Conservation (phyloP, 768 basidiomycete species). For the Candolleomyces aberdarensis region DNA sequence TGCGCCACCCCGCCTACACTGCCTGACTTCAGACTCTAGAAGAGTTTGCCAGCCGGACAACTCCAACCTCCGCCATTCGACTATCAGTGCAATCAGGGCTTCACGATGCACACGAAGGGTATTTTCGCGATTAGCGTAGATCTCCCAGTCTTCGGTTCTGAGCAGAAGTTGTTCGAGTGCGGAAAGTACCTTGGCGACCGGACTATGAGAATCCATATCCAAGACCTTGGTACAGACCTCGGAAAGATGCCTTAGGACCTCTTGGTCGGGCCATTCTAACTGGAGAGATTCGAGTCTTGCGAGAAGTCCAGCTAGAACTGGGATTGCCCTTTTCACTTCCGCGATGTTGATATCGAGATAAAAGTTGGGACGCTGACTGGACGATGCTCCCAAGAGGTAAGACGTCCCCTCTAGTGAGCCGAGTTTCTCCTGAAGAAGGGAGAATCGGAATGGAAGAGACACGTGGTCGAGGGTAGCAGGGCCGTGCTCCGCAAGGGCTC, state of each 20-base stretch:
- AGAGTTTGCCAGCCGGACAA: slow-evolving; percentile 83
- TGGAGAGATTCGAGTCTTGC: slow-evolving; percentile 54
- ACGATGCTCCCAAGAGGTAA: slow-evolving; percentile 1
- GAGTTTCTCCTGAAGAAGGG: slow-evolving; percentile 38
- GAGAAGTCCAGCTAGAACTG: slow-evolving; percentile 48
- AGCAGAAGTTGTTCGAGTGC: slow-evolving; percentile 81
- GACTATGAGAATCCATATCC: slow-evolving; percentile 55
- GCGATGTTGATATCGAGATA: slow-evolving; percentile 74
- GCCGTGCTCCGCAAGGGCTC: slow-evolving; percentile 24
- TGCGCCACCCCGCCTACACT: slow-evolving; percentile 11
- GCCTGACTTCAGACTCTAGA: slow-evolving; percentile 62
- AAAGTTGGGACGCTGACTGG: slow-evolving; percentile 58
- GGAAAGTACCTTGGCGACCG: slow-evolving; percentile 80
- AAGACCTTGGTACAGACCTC: slow-evolving; percentile 69
- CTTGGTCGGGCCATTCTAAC: slow-evolving; percentile 93
- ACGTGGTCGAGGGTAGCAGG: slow-evolving; percentile 46
- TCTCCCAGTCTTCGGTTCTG: slow-evolving; percentile 95
- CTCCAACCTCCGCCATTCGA: slow-evolving; percentile 90
- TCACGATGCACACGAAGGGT: slow-evolving; percentile 68
- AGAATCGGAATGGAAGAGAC: slow-evolving; percentile 51
- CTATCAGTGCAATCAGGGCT: slow-evolving; percentile 65
- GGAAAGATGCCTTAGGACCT: slow-evolving; percentile 86
- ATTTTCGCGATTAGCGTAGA: slow-evolving; percentile 90
- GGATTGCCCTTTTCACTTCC: slow-evolving; percentile 63
- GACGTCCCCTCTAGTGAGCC: slow-evolving; percentile 11